Conservation (phyloP, 345 rosid species). For the Raphanus sativus region DNA sequence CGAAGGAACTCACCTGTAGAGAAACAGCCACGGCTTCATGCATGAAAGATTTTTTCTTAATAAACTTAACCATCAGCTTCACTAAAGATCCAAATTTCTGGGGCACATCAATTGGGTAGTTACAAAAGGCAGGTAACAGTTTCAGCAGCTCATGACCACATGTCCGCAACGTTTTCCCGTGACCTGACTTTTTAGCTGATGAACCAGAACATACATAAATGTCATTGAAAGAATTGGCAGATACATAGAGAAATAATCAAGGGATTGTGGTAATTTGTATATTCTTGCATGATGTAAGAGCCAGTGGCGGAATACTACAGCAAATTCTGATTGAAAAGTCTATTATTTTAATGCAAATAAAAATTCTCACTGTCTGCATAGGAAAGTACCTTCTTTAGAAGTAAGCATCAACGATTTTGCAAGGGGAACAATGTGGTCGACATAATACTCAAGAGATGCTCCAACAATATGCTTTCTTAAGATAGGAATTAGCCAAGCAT, state of each 20-base stretch:
- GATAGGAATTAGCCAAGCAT: constrained; percentile 80
- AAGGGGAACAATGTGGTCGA: constrained; percentile 84
- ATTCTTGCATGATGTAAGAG: not conserved
- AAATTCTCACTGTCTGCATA: not conserved
- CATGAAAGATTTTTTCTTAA: constrained; percentile 64
- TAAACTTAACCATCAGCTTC: constrained; percentile 53
- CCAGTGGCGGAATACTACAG: constrained; percentile 1
- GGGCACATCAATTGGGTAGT: constrained; percentile 63
- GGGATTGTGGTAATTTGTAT: not conserved
- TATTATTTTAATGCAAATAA: not conserved
- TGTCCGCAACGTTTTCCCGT: constrained; percentile 60
- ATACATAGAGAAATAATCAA: too few relatives aligned
- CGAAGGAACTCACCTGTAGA: constrained; percentile 54
- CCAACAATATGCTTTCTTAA: constrained; percentile 62
- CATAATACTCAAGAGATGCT: constrained; percentile 71
- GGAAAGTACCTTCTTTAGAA: constrained; percentile 58
- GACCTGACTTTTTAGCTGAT: constrained; percentile 63
- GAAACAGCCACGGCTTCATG: constrained; percentile 65
- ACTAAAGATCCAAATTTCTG: constrained; percentile 57
- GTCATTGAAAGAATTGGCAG: not conserved
- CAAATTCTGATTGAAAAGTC: not conserved
- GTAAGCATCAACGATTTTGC: constrained; percentile 63
- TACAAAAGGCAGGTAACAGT: constrained; percentile 81
- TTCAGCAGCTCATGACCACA: constrained; percentile 66
- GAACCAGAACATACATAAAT: constrained; percentile 28